phyloP scores from a whole-genome alignment of 169 alveolate genomes.

The Plasmodium vivax region DNA sequence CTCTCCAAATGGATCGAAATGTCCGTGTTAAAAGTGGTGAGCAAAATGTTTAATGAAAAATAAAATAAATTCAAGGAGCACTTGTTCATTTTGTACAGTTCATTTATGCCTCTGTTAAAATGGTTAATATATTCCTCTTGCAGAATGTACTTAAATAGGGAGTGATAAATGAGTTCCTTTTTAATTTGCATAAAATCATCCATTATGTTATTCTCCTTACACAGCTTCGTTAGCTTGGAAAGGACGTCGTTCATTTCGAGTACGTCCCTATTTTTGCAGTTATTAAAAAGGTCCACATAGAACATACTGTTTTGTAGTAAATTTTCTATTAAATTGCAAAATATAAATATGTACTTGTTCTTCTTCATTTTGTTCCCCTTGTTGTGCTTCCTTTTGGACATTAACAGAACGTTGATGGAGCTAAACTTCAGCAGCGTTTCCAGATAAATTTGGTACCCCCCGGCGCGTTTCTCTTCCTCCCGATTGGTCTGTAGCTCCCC shows the following conservation, averaged over 20 bases:
- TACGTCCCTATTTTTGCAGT: slow-evolving; percentile 19
- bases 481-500: not conserved
- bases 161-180: slow-evolving; percentile 22
- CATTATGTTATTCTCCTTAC: slow-evolving; percentile 54
- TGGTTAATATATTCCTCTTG: slow-evolving; percentile 25
- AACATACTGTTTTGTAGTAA: slow-evolving; percentile 58
- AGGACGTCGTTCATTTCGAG: slow-evolving; percentile 9
- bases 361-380: slow-evolving; percentile 24
- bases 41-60: slow-evolving; percentile 45
- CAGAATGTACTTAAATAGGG: slow-evolving; percentile 31
- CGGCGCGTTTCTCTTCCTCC: not conserved
- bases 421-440: slow-evolving; percentile 20
- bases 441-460: slow-evolving; percentile 10
- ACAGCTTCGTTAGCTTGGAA: slow-evolving; percentile 13
- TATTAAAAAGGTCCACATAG: slow-evolving; percentile 29
- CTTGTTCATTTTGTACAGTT: slow-evolving; percentile 53
- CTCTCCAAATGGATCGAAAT: slow-evolving; percentile 61
- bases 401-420: slow-evolving; percentile 23
- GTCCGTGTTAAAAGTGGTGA: slow-evolving; percentile 54
- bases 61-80: slow-evolving; percentile 57
- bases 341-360: slow-evolving; percentile 34
- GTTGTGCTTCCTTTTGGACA: slow-evolving; percentile 21
- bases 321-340: slow-evolving; percentile 67
- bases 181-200: slow-evolving; percentile 9
- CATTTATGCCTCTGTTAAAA: not conserved